Percentiles rank a stretch among this genome's conserved stretches.
These are phyloP conservation scores for Ogataea kodamae DNA, from an alignment of 805 yeast genomes.

Conservation along the genomic window DNA sequence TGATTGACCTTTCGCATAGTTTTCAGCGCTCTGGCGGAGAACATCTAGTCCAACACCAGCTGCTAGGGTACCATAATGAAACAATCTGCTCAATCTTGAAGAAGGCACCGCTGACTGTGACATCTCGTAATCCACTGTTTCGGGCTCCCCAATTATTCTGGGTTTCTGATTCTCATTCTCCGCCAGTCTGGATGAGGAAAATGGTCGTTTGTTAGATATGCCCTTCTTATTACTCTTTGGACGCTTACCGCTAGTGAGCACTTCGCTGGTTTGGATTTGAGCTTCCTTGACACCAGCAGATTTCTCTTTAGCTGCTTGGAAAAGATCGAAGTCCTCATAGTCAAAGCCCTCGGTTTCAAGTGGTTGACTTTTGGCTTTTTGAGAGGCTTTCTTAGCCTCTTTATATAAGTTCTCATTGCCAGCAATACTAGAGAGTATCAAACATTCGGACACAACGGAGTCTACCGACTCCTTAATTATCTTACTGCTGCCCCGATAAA, in stretches of 20 bases:
- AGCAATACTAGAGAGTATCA: slow-evolving; percentile 20
- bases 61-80: slow-evolving; percentile 90
- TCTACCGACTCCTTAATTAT: slow-evolving; percentile 25
- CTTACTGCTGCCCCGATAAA: slow-evolving; percentile 28
- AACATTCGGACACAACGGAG: slow-evolving; percentile 17
- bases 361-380: slow-evolving; percentile 16
- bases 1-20: slow-evolving; percentile 49
- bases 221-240: slow-evolving; percentile 18
- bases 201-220: slow-evolving; percentile 22
- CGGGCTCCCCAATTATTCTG: slow-evolving; percentile 31
- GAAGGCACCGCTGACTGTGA: slow-evolving; percentile 76
- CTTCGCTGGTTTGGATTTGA: slow-evolving; percentile 10
- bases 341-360: slow-evolving; percentile 7
- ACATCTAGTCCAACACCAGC: slow-evolving; percentile 88
- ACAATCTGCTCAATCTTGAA: slow-evolving; percentile 79
- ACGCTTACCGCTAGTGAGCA: slow-evolving; percentile 18
- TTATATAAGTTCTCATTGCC: slow-evolving; percentile 27
- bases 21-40: slow-evolving; percentile 69
- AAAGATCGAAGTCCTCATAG: slow-evolving; percentile 30
- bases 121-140: slow-evolving; percentile 43
- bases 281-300: slow-evolving; percentile 25
- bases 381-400: slow-evolving; percentile 26
- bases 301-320: slow-evolving; percentile 32
- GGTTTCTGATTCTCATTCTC: slow-evolving; percentile 10
- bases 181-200: slow-evolving; percentile 12